Evolutionary conservation across 768 basidiomycete genomes (phyloP).

Genomic region (Lentinula guzmanii): DNA sequence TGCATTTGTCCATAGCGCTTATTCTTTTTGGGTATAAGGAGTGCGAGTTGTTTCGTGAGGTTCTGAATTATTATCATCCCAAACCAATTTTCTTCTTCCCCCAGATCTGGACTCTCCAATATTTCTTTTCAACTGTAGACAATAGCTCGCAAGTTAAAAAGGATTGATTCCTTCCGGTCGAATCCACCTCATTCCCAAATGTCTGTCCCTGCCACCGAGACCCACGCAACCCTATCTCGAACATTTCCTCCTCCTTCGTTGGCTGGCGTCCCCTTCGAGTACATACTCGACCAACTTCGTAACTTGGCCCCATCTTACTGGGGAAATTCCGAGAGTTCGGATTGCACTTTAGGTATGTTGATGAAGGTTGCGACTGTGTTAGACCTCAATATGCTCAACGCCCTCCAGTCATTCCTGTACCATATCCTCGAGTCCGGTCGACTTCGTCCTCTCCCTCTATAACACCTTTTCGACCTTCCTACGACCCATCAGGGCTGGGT

Average conservation of each 20-base stretch:
- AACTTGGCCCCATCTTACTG: conserved; percentile 63
- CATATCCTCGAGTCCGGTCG: conserved; percentile 18
- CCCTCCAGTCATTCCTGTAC: conserved; percentile 44
- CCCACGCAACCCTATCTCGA: conserved; percentile 41
- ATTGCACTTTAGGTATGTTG: conserved; percentile 65
- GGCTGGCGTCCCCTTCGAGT: conserved; percentile 62
- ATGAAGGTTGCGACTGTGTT: neutral
- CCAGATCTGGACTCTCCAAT: conserved; percentile 12
- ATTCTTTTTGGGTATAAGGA: neutral
- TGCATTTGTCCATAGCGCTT: neutral
- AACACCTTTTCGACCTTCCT: conserved; percentile 23
- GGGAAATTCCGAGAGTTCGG: conserved; percentile 69
- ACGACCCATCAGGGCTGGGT: conserved; percentile 36
- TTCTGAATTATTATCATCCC: conserved; percentile 2
- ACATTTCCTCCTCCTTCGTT: conserved; percentile 62
- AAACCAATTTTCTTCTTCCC: conserved; percentile 11
- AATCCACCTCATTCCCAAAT: conserved; percentile 22
- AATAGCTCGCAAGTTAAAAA: conserved; percentile 17
- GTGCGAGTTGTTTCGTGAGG: conserved; percentile 2
- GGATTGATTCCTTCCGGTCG: conserved; percentile 19
- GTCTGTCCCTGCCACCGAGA: conserved; percentile 16
- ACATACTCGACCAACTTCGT: conserved; percentile 66
- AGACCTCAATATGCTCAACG: neutral
- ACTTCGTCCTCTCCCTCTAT: conserved; percentile 7
- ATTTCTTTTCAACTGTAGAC: conserved; percentile 17